phyloP scores from a whole-genome alignment of 805 yeast genomes.

The Blastobotrys parvus region DNA sequence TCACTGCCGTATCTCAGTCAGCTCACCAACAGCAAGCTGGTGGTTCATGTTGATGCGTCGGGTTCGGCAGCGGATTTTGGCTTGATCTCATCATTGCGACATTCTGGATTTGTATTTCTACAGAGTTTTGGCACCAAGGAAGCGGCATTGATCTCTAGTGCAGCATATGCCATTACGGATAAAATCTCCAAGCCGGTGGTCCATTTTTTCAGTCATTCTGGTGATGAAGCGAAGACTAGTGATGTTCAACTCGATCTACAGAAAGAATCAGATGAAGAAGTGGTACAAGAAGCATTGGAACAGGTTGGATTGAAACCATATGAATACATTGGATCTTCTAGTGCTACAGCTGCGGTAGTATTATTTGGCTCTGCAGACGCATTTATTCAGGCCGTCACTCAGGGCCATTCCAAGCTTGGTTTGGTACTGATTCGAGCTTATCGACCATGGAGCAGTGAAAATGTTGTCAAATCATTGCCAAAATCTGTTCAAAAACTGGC shows the following conservation, averaged over 20 bases:
- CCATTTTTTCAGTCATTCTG: constrained; percentile 46
- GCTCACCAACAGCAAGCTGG: constrained; percentile 36
- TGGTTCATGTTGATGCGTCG: constrained; percentile 52
- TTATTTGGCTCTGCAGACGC: constrained; percentile 53
- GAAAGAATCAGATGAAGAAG: constrained; percentile 1
- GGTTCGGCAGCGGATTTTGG: constrained; percentile 48
- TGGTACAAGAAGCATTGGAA: constrained; percentile 25
- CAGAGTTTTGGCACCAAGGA: constrained; percentile 57
- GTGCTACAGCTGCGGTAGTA: constrained; percentile 45
- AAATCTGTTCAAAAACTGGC: constrained; percentile 46
- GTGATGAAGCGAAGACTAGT: constrained; percentile 2
- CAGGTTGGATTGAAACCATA: constrained; percentile 32
- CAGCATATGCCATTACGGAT: constrained; percentile 51
- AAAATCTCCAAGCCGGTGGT: constrained; percentile 48
- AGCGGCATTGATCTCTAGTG: constrained; percentile 43
- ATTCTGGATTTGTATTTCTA: constrained; percentile 53
- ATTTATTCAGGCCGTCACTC: constrained; percentile 33
- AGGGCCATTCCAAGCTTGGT: constrained; percentile 33
- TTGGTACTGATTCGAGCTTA: constrained; percentile 54
- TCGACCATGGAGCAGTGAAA: constrained; percentile 61
- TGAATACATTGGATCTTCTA: constrained; percentile 34
- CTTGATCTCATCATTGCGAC: constrained; percentile 62
- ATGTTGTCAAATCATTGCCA: constrained; percentile 46
- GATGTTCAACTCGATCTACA: background rate
- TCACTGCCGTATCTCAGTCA: constrained; percentile 50